Evolutionary conservation across 2,329 filamentous ascomycete genomes (phyloP), one percentile per base, ranked within the genome.

Genomic region (Davidsoniella virescens): DNA sequence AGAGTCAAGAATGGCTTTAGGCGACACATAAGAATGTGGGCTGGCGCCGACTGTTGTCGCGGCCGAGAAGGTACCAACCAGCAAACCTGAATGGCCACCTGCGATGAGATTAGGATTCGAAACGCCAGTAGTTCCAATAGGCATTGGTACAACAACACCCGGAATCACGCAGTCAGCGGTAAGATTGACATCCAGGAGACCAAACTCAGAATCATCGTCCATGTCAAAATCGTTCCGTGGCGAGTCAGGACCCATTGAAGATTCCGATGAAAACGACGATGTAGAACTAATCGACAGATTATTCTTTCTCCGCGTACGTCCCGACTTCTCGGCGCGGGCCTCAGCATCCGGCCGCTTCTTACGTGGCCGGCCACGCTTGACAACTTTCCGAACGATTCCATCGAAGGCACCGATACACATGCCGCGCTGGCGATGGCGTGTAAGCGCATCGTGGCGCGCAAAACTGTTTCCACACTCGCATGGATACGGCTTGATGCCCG

Each of bases 341-440:
- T 75, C 72, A 59, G 73, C 64, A 44, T 78, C 74, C 0, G 76
- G 76, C 5, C 76, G 64, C 55, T 72, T 68, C 68, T 82, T 82
- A 55, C 76, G 71, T 5, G 78, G 78, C 16, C 78, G 68, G 7
- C 78, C 78, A n/a, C 75, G 70, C 66, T 78, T 78, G 41, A 74
- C 75, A 5, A 71, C 67, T 60, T 77, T 78, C 46, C 74, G 68
- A 5, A 76, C 73, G 12, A 76, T 68, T 38, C 88, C 88, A 55
- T 94, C 87, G 59, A 96, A 93, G 4, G 87, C 90, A 51, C 92
- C 92, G 51, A 92, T 82, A 65, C 92, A 98, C 85, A 95, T 94
- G 50, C 90, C 92, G 39, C 92, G 81, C 64, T 96, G 92, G 49
- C 88, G 80, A 63, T 98, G 92, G 51, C 92, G 78, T 18, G 92